A percentile compares a stretch with the other conserved stretches of the same genome.
phyloP scores from a whole-genome alignment of 177 flowering plant genomes.

The Vitis hybrid region DNA sequence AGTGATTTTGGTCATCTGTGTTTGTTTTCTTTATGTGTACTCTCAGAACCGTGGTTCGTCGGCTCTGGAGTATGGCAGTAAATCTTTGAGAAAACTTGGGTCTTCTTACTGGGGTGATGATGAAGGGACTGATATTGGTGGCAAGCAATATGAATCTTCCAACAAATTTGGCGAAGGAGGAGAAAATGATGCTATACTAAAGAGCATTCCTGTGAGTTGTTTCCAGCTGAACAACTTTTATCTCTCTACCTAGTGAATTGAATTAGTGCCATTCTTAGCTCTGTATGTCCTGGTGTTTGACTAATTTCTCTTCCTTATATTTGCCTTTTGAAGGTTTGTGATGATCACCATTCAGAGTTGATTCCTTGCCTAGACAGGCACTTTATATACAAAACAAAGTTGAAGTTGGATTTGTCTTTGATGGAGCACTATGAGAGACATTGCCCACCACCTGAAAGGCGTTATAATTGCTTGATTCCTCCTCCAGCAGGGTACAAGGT shows the following conservation, averaged over 20 bases:
- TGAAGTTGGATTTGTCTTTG: conserved; percentile 77
- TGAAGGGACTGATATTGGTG: conserved; percentile 23
- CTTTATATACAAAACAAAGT: conserved; percentile 68
- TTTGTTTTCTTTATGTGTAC: conserved; percentile 18
- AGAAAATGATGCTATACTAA: conserved; percentile 21
- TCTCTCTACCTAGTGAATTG: not conserved
- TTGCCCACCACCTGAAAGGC: conserved; percentile 77
- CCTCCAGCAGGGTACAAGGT: conserved; percentile 90
- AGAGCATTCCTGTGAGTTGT: conserved; percentile 40
- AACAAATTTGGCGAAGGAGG: conserved; percentile 9
- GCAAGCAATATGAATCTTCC: conserved; percentile 10
- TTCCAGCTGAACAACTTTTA: not conserved
- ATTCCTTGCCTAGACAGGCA: conserved; percentile 85
- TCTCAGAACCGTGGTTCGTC: conserved; percentile 24
- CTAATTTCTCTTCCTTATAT: not conserved
- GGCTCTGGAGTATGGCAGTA: conserved; percentile 34
- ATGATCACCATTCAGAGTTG: conserved; percentile 77
- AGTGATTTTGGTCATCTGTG: conserved; percentile 13
- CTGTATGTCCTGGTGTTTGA: no score
- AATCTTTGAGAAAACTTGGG: conserved; percentile 32
- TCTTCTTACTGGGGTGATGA: conserved; percentile 41
- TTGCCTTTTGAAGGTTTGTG: conserved; percentile 65
- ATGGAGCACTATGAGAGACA: conserved; percentile 96
- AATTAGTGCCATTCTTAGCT: not conserved
- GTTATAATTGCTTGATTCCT: conserved; percentile 79